Conservation (phyloP, 805 yeast genomes). For the Metschnikowia sp. region DNA sequence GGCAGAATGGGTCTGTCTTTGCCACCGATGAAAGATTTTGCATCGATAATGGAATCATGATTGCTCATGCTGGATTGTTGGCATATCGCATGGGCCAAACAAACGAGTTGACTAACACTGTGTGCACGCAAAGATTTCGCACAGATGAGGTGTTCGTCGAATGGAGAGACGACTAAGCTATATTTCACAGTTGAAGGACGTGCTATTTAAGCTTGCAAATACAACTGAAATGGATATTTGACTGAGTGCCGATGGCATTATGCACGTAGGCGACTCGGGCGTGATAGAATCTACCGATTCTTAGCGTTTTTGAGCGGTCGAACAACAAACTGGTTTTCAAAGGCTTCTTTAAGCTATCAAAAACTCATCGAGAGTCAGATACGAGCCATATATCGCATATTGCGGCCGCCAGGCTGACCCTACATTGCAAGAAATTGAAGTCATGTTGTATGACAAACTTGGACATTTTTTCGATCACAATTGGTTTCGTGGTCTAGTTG, state of each 20-base stretch:
- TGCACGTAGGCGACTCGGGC: slow-evolving; percentile 12
- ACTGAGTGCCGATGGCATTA: too few species aligned
- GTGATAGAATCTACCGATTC: neutral
- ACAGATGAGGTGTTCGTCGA: slow-evolving; percentile 89
- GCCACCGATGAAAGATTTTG: slow-evolving; percentile 98
- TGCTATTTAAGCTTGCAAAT: neutral
- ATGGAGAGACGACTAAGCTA: slow-evolving; percentile 69
- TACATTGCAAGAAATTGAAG: too few species aligned
- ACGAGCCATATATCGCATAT: slow-evolving; percentile 14
- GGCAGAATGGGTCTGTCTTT: slow-evolving; percentile 76
- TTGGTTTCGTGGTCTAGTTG: slow-evolving; percentile 24
- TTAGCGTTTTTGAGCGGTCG: slow-evolving; percentile 16
- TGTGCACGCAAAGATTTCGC: slow-evolving; percentile 89
- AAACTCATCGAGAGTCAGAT: slow-evolving; percentile 14
- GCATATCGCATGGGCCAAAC: slow-evolving; percentile 80
- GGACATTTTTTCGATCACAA: too few species aligned
- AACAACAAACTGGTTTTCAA: slow-evolving; percentile 10
- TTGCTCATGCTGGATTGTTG: slow-evolving; percentile 94
- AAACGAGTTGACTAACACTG: slow-evolving; percentile 59
- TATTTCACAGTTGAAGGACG: too few species aligned
- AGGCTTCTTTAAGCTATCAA: slow-evolving; percentile 5
- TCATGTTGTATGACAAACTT: too few species aligned
- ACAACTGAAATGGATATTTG: neutral
- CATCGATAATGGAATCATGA: slow-evolving; percentile 98
- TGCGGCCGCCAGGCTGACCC: too few species aligned